A percentile compares a stretch with the other conserved stretches of the same genome.
These are phyloP conservation scores for Leishmania braziliensis DNA, from an alignment of 208 protist species.

Conservation along the genomic window DNA sequence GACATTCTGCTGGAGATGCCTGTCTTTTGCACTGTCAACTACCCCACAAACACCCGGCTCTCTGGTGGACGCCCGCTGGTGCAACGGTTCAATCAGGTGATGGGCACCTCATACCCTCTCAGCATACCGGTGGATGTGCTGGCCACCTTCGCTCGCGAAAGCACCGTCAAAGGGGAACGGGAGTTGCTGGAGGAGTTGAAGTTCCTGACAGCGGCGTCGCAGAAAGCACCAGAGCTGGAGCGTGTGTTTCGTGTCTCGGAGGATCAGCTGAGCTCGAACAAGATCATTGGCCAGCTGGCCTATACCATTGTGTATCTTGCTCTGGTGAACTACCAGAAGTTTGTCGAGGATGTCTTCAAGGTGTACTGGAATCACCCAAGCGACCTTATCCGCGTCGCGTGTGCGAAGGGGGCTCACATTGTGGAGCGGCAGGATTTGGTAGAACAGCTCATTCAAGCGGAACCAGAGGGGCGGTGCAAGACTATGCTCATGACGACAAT, in stretches of 20 bases:
- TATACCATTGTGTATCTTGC: slow-evolving; percentile 92
- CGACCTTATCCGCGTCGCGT: slow-evolving; percentile 87
- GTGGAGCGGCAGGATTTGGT: slow-evolving; percentile 74
- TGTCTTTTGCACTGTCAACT: slow-evolving; percentile 88
- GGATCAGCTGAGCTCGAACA: slow-evolving; percentile 81
- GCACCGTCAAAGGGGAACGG: slow-evolving; percentile 58
- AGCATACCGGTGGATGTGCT: slow-evolving; percentile 92
- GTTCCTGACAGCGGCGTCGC: slow-evolving; percentile 71
- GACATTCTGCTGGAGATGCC: slow-evolving; percentile 88
- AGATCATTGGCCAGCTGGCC: slow-evolving; percentile 86
- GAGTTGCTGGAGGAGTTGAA: slow-evolving; percentile 86
- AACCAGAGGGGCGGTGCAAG: slow-evolving; percentile 80
- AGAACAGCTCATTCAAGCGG: slow-evolving; percentile 60
- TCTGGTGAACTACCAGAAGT: slow-evolving; percentile 70
- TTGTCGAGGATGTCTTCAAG: slow-evolving; percentile 81
- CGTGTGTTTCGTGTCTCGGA: slow-evolving; percentile 83
- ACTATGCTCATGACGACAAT: slow-evolving; percentile 68
- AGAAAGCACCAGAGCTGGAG: slow-evolving; percentile 75
- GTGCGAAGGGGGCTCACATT: slow-evolving; percentile 84
- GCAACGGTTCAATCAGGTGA: slow-evolving; percentile 90
- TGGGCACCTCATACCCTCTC: slow-evolving; percentile 86
- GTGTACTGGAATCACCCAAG: slow-evolving; percentile 73
- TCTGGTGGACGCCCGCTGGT: slow-evolving; percentile 84
- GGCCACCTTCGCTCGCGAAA: slow-evolving; percentile 70
- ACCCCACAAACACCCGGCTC: slow-evolving; percentile 83